Conservation (phyloP, 1,284 basidiomycete genomes). For the Austropuccinia psidii region DNA sequence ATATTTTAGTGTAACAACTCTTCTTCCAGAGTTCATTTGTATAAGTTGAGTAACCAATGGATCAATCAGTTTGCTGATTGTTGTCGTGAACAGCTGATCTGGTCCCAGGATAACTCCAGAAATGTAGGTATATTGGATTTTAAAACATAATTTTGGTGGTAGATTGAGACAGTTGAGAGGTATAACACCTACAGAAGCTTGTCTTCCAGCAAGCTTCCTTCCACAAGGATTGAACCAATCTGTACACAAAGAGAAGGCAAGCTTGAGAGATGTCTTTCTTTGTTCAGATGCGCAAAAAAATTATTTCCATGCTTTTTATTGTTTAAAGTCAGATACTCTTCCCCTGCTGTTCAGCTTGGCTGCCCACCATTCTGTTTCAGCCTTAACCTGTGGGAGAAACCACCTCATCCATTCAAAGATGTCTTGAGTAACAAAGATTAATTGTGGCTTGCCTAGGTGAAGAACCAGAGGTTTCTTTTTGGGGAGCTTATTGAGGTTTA, state of each 20-base stretch:
- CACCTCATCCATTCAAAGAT: too few relatives aligned
- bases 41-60: not conserved
- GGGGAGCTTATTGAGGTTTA: too few relatives aligned
- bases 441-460: too few relatives aligned
- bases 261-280: too few relatives aligned
- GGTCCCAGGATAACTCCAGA: not conserved
- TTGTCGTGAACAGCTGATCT: not conserved
- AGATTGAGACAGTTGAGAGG: not conserved
- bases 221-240: not conserved
- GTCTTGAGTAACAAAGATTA: too few relatives aligned
- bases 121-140: not conserved
- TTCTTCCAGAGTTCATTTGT: not conserved
- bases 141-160: not conserved
- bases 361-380: too few relatives aligned
- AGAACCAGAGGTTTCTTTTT: too few relatives aligned
- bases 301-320: too few relatives aligned
- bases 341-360: too few relatives aligned
- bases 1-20: not conserved
- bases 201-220: not conserved
- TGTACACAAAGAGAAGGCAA: not conserved
- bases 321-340: too few relatives aligned
- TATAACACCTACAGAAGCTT: not conserved
- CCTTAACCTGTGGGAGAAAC: too few relatives aligned
- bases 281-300: too few relatives aligned
- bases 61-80: not conserved